Evolutionary conservation across 2,329 filamentous ascomycete species (phyloP).

Genomic region (Fusarium udum): DNA sequence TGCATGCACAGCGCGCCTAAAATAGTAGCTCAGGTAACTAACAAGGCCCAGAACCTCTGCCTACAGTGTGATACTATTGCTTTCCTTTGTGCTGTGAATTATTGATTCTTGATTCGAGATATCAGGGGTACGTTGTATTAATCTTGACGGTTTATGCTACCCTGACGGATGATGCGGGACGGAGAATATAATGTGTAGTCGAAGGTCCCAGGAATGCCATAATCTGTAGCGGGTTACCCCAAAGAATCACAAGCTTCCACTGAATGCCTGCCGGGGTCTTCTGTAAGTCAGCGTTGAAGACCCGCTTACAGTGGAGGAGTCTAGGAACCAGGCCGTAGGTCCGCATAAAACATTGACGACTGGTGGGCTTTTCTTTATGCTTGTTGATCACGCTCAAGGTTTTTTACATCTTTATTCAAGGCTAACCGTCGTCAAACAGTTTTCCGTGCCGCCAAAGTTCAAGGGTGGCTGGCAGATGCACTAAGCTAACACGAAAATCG

Average conservation of each 20-base stretch:
- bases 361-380: neutral
- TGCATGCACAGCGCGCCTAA: constrained; percentile 16
- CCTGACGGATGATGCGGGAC: neutral
- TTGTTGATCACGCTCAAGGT: neutral
- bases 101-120: neutral
- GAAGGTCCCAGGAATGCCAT: constrained; percentile 17
- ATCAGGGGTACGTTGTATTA: constrained; percentile 25
- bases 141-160: constrained; percentile 6
- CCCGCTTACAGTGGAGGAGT: constrained; percentile 13
- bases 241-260: constrained; percentile 9
- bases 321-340: neutral
- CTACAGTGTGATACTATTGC: neutral
- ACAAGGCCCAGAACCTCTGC: constrained; percentile 3
- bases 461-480: constrained; percentile 2
- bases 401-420: neutral
- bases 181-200: neutral
- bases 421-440: neutral
- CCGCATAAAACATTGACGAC: constrained; percentile 1
- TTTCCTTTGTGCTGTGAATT: neutral
- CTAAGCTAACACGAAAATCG: constrained; percentile 8
- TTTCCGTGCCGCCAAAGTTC: neutral
- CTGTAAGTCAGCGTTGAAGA: constrained; percentile 7
- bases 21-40: constrained; percentile 13
- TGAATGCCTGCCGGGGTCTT: constrained; percentile 18
- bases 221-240: neutral